These are phyloP conservation scores for Magnusiomyces fungicola DNA, from an alignment of 1,139 yeast species.

Conservation along the genomic window DNA sequence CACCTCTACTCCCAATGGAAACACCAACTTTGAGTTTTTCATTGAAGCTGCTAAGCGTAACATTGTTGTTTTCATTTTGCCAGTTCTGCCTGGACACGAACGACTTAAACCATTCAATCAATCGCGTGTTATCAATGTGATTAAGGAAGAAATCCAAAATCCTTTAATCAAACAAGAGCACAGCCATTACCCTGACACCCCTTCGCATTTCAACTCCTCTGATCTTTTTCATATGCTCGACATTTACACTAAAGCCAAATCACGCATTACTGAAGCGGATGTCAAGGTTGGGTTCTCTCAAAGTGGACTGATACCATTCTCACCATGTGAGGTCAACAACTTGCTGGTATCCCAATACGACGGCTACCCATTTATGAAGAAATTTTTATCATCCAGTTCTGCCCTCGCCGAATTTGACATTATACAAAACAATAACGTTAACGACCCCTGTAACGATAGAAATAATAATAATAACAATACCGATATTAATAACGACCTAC, in stretches of 20 bases:
- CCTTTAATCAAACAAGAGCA: not conserved
- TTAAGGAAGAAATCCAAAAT: not conserved
- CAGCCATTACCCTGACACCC: too few relatives aligned
- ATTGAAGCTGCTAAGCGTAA: conserved; percentile 4
- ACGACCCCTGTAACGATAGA: too few relatives aligned
- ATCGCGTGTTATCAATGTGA: not conserved
- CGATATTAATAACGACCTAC: too few relatives aligned
- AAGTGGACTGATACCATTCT: conserved; percentile 1
- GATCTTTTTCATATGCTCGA: not conserved
- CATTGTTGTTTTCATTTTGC: conserved; percentile 1
- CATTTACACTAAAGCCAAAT: not conserved
- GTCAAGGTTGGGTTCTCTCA: not conserved
- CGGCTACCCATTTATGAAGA: too few relatives aligned
- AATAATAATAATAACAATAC: too few relatives aligned
- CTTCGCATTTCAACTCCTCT: too few relatives aligned
- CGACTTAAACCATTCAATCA: not conserved
- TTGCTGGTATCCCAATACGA: not conserved
- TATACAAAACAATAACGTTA: too few relatives aligned
- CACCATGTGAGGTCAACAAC: not conserved
- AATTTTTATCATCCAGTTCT: too few relatives aligned
- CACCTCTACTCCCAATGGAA: not conserved
- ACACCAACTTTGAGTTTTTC: not conserved
- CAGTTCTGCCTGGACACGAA: not conserved
- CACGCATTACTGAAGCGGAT: not conserved
- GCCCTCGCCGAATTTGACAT: too few relatives aligned